Base-by-base conservation (phyloP, 73 alveolate species). In the Paramecium primaurelia region DNA sequence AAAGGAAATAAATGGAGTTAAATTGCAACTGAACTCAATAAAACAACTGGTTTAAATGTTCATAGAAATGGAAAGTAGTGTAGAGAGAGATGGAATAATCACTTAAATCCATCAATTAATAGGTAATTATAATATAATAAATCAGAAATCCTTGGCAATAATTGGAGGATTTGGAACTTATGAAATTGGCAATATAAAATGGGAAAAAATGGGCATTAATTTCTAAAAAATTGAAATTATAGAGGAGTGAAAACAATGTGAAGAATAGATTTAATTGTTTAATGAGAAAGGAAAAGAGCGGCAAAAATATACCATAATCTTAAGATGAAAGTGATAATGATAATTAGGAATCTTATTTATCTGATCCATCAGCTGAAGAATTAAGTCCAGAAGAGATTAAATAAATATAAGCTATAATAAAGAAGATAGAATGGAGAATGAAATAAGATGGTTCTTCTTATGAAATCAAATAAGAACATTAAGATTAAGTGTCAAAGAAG, bases 81-180 rank as follows among this genome's bases (percentile, higher is more conserved):
- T 80, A 58, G 99, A 83, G 99, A 97, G 87, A 88, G 99, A 69
- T 97, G 99, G 98, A 95, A 94, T 86, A 97, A 97, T 80, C 98
- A 97, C 86, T 91, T 97, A 8, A 96, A 97, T 64, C 99, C 99
- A 34, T 58, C 86, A 10, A 96, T 97, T 9, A 96, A 95, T 59
- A 97, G 97, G 91, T 73, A 73, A 0, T 2, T 42, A n/a, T 6
- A 45, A 3, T 6, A 12, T n/a, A 30, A 20, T 80, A 45, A 18
- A 40, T 14, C 1, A 80, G 91, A 47, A 80, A 42, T 49, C 91
- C 91, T 12, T 80, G 91, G 91, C 16, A 42, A 45, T 44, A 22
- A 64, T 20, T 36, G 16, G 91, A 80, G 49, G 91, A 80, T 25
- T 47, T 80, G 30, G 91, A 80, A 18, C 91, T 80, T 40, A 80